A percentile compares a stretch with the other conserved stretches of the same genome.
phyloP scores from a whole-genome alignment of 305 asterid species.

The Nicotiana rustica region DNA sequence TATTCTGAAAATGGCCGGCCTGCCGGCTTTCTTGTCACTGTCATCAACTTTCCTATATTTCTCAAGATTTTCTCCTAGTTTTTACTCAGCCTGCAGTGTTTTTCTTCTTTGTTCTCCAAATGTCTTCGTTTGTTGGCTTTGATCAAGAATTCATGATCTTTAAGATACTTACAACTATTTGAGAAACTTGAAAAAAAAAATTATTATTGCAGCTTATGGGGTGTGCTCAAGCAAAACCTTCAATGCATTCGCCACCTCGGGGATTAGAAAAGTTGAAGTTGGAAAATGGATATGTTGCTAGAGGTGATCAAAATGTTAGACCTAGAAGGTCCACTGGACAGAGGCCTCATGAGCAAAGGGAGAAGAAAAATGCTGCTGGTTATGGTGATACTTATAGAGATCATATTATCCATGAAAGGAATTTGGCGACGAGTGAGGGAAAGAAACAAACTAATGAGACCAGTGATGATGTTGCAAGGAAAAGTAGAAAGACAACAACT shows the following conservation, averaged over 20 bases:
- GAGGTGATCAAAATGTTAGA: constrained; percentile 36
- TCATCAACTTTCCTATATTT: neutral
- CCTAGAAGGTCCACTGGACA: constrained; percentile 53
- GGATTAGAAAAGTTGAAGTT: constrained; percentile 56
- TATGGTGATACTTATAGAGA: constrained; percentile 34
- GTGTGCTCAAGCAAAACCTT: constrained; percentile 54
- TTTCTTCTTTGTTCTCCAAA: neutral
- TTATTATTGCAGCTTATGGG: constrained; percentile 51
- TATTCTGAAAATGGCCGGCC: neutral
- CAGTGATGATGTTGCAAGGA: constrained; percentile 33
- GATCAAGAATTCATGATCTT: neutral
- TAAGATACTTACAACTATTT: neutral
- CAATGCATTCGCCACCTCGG: constrained; percentile 50
- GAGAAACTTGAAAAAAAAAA: neutral
- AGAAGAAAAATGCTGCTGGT: constrained; percentile 30
- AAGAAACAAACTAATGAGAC: constrained; percentile 40
- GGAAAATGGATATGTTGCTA: constrained; percentile 56
- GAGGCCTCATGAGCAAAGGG: constrained; percentile 43
- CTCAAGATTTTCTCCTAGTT: neutral
- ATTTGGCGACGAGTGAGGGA: constrained; percentile 32
- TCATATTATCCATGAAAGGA: constrained; percentile 37
- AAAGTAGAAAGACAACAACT: constrained; percentile 10
- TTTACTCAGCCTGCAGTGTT: neutral
- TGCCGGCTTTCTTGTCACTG: constrained; percentile 26
- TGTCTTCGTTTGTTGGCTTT: constrained; percentile 8